phyloP scores from a whole-genome alignment of 208 protist genomes.

The Naegleria gruberi region DNA sequence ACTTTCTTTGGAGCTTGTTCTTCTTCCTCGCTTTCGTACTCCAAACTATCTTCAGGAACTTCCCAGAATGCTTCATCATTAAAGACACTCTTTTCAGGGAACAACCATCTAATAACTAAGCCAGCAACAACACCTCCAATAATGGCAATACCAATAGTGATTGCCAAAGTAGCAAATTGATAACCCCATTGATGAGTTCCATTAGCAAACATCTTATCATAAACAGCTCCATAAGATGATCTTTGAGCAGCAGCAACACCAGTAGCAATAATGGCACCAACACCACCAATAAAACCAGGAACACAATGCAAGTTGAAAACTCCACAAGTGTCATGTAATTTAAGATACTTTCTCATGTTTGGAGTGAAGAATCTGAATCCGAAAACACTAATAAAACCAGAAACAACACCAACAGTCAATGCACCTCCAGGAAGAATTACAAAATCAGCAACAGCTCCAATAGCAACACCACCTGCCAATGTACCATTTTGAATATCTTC shows the following conservation, averaged over 20 bases:
- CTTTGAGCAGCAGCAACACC: slow-evolving; percentile 14
- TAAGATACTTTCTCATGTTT: slow-evolving; percentile 34
- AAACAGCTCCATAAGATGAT: background rate
- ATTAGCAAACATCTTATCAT: background rate
- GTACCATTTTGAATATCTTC: slow-evolving; percentile 64
- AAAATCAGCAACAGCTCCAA: slow-evolving; percentile 49
- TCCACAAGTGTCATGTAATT: slow-evolving; percentile 60
- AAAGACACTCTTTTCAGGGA: background rate
- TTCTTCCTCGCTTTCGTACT: background rate
- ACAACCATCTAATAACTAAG: background rate
- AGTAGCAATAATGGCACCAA: slow-evolving; percentile 30
- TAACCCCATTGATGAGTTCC: background rate
- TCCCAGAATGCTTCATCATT: background rate
- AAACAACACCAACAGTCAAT: slow-evolving; percentile 47
- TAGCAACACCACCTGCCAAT: slow-evolving; percentile 63
- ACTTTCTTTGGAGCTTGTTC: background rate
- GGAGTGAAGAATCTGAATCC: slow-evolving; percentile 49
- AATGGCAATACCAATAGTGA: slow-evolving; percentile 7
- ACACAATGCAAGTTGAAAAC: slow-evolving; percentile 46
- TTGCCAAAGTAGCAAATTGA: background rate
- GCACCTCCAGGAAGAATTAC: slow-evolving; percentile 43
- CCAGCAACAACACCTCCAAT: background rate
- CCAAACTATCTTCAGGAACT: background rate
- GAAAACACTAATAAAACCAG: slow-evolving; percentile 41
- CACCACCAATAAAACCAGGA: slow-evolving; percentile 36